A percentile compares a stretch with the other conserved stretches of the same genome.
Evolutionary conservation across 257 asterid genomes (phyloP).

Genomic region (Misopates orontium): DNA sequence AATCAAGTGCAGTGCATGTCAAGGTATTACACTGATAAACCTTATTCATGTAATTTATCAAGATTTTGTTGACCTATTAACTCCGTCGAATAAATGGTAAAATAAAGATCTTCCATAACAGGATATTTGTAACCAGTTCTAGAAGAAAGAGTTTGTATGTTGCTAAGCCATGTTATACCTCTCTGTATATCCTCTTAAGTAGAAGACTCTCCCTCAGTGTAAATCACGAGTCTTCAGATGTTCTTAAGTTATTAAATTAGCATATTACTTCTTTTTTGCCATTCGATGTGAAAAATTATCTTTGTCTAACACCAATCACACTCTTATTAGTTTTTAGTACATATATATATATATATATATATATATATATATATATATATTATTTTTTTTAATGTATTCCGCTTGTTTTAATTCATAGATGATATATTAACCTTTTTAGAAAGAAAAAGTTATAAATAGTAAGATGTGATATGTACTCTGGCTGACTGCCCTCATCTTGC

Average conservation of each 20-base stretch:
- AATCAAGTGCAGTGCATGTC: conserved; percentile 65
- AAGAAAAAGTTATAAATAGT: too few relatives aligned
- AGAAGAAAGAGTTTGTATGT: background rate
- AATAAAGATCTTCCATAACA: conserved; percentile 1
- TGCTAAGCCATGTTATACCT: background rate
- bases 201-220: background rate
- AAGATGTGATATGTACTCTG: too few relatives aligned
- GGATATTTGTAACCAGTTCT: background rate
- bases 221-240: background rate
- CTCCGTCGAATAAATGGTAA: background rate
- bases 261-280: too few relatives aligned
- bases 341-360: too few relatives aligned
- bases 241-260: background rate
- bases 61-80: background rate
- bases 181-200: background rate
- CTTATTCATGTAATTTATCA: conserved; percentile 19
- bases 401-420: too few relatives aligned
- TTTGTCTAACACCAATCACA: too few relatives aligned
- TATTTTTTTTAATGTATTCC: too few relatives aligned
- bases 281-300: too few relatives aligned
- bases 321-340: too few relatives aligned
- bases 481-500: too few relatives aligned
- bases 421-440: too few relatives aligned
- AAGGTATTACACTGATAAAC: conserved; percentile 51
- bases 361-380: too few relatives aligned